Percentiles rank a stretch among this genome's conserved stretches.
Conservation (phyloP, 768 basidiomycete genomes). For the Suillus subluteus region DNA sequence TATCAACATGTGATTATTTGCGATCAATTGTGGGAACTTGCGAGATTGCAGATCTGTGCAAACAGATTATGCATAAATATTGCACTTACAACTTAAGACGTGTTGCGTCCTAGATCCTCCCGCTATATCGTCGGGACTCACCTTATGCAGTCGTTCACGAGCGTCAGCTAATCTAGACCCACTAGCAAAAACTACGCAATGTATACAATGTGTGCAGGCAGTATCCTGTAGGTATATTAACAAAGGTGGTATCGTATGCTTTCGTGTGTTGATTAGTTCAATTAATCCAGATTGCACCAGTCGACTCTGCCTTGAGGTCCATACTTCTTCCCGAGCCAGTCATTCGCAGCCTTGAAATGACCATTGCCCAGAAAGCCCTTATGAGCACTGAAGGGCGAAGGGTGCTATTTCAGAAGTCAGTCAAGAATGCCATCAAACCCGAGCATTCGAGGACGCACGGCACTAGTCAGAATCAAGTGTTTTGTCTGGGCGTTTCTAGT, state of each 20-base stretch:
- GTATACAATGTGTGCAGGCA: slow-evolving; percentile 23
- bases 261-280: slow-evolving; percentile 6
- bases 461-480: slow-evolving; percentile 77
- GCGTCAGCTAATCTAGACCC: not conserved
- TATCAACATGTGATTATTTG: slow-evolving; percentile 1
- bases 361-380: slow-evolving; percentile 87
- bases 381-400: slow-evolving; percentile 78
- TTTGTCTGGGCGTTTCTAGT: slow-evolving; percentile 52
- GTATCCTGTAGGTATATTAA: slow-evolving; percentile 26
- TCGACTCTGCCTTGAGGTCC: slow-evolving; percentile 72
- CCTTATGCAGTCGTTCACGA: not conserved
- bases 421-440: slow-evolving; percentile 23
- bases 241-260: slow-evolving; percentile 25
- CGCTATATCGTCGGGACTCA: not conserved
- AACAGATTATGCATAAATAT: slow-evolving; percentile 5
- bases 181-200: slow-evolving; percentile 9
- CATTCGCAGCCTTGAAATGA: slow-evolving; percentile 86
- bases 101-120: slow-evolving; percentile 1
- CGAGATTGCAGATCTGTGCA: slow-evolving; percentile 6
- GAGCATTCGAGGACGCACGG: slow-evolving; percentile 50
- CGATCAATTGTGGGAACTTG: not conserved
- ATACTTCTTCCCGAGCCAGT: slow-evolving; percentile 83
- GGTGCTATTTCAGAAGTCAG: slow-evolving; percentile 60
- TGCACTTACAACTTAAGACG: not conserved
- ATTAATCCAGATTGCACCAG: slow-evolving; percentile 58